Base-by-base conservation (phyloP, 176 grass and related monocot genomes). In the Carex scoparia region DNA sequence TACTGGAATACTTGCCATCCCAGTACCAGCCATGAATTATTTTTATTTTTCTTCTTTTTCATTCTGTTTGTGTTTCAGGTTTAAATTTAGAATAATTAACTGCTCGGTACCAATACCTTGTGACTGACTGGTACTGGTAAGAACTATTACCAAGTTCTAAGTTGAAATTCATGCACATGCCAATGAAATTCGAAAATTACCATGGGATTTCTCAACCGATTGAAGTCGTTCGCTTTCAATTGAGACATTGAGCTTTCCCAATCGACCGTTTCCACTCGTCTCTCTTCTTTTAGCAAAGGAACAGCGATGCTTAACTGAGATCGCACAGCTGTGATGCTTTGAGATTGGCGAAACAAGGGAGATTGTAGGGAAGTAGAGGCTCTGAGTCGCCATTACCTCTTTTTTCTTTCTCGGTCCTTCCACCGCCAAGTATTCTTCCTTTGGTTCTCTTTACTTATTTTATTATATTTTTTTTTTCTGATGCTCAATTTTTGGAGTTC, bases 311-410 rank as follows among this genome's bases (percentile, higher is more conserved):
- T 38, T 30, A 40, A 61, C 71, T 60, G 84, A 44, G 55, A 85
- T 48, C 6, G 1, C 57, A 10, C 10, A 78, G 19, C 1, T 30
- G n/a, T 37, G 40, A 2, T 78, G 70, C 72, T 78, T 79, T 61
- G 84, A 16, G 33, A 76, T 85, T 4, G 72, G 70, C 16, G 55
- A 62, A 28, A 76, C n/a, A 65, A 58, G 46, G 0, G 70, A 48
- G 55, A 85, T 85, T 7, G 70, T 31, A 78, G 84, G 38, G 70
- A 78, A 79, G 84, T 79, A 74, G 31, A 85, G 84, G 54, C 16
- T 76, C 10, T 31, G 32, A 59, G 72, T 48, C 56, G 84, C 84
- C 84, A 85, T 85, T 77, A 10, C 18, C 18, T 35, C 48, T 55
- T 27, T 30, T 62, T 56, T 83, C 8, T 83, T 11, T 54, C 27